Base-by-base conservation (phyloP, 495 filamentous ascomycete species). In the Penicillium mononematosum region DNA sequence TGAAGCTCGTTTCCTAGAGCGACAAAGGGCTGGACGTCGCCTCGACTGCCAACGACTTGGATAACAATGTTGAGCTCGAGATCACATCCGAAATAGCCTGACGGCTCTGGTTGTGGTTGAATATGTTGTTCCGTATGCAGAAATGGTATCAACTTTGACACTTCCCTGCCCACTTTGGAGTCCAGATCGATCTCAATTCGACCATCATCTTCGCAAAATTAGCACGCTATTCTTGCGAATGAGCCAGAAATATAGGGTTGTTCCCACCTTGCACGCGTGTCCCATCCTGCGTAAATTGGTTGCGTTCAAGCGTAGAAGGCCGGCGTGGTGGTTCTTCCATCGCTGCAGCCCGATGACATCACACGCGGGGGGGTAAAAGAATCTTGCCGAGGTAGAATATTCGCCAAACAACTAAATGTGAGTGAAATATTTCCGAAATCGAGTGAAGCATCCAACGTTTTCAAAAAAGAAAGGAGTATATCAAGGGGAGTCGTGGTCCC, bases 21-120 rank as follows among this genome's bases (percentile, higher is more conserved):
- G 16, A 81, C 65, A 55, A 81, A 81, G 6, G 78, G 77, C 56
- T 81, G 78, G 22, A 81, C 76, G 60, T 81, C 78, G 14, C 78
- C 78, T 48, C 78, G 62, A n/a, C 75, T 78, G 4, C 77, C 78
- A n/a, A 81, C 78, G 2, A 79, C 68, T 39, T 79, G 77, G 55
- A 81, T 81, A n/a, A 81, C 78, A 16, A 81, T 70, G 60, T 79
- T 79, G 27, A 65, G 48, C n/a, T 46, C 22, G 1, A 58, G 47
- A 27, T 16, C 14, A 3, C 46, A 57, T 16, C 32, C 41, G 4
- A 10, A 9, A 16, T 29, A 16, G 1, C 14, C 20, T 4, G 36
- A 12, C 5, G 22, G 22, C 31, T 29, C 48, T 20, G 27, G 17
- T 19, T 24, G 20, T 25, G 11, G n/a, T 11, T 46, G 24, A 1